Evolutionary conservation across 108 stramenopile species (phyloP), one percentile per base, ranked within the genome.

Genomic region (Epithemia pelagica): DNA sequence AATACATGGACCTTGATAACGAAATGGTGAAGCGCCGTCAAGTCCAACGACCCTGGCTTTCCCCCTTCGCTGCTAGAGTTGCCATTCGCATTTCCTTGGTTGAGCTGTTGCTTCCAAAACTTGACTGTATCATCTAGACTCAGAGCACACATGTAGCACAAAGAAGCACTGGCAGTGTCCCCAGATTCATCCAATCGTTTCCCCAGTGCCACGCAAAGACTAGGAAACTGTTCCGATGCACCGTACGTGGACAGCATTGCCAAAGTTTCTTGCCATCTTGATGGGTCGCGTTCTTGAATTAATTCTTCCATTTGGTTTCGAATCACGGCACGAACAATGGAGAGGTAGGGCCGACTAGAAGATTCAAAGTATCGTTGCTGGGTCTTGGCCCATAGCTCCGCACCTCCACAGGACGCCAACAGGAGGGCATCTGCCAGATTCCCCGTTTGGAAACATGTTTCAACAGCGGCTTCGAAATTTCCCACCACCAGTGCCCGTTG

Each of bases 61-160:
- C 61, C 54, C 52, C 73, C 74, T 54, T 19, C 8, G 56, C 18
- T 8, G 7, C 54, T 55, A 31, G 7, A 3, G 26, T 23, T 58
- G 57, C 57, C 21, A 2, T 23, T 32, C 8, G 62, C 62, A 20
- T 75, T 89, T 33, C 84, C 82, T 46, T 64, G 72, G 30, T 73
- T 60, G 31, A 94, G 70, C 53, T 93, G 86, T 37, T 79, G 62
- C 56, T 78, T 88, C 96, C 96, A 96, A 72, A 82, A 90, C 53
- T 73, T 71, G 0, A 92, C 85, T 21, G 96, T 82, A 68, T 86
- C 80, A 24, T 77, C 78, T 32, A 97, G 81, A 70, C 91, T 95
- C 71, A 94, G 74, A 15, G 96, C 89, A 64, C 96, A 99, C 87
- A 99, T 93, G 88, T 85, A 97, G 62, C 96, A 97, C 2, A 97